A percentile compares a stretch with the other conserved stretches of the same genome.
Evolutionary conservation across 2,329 filamentous ascomycete genomes (phyloP).

Genomic region (Ophiostoma novo-ulmi): DNA sequence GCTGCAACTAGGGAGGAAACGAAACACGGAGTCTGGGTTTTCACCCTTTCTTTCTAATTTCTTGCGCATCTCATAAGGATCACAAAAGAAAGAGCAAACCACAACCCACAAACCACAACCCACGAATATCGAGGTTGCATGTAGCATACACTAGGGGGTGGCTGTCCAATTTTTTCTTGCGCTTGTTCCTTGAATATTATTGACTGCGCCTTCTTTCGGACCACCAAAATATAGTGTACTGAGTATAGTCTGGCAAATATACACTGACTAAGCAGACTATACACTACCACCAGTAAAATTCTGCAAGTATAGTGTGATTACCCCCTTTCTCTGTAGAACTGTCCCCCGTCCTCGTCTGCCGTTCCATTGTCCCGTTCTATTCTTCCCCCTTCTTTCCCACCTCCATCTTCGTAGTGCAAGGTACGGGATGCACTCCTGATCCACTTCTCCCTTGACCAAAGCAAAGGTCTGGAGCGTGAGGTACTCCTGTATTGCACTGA

Average conservation of each 20-base stretch:
- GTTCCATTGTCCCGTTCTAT: not conserved
- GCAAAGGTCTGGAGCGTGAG: not conserved
- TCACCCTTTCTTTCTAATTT: not conserved
- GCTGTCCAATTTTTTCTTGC: conserved; percentile 5
- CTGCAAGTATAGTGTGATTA: conserved; percentile 2
- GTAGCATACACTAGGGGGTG: conserved; percentile 1
- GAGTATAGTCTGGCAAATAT: not conserved
- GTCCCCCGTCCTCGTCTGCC: not conserved
- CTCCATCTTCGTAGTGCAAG: conserved; percentile 27
- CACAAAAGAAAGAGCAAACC: not conserved
- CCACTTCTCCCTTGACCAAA: conserved; percentile 13
- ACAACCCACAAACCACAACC: not conserved
- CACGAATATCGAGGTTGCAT: not conserved
- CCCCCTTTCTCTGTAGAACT: not conserved
- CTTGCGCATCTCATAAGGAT: not conserved
- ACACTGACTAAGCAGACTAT: not conserved
- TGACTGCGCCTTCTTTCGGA: conserved; percentile 6
- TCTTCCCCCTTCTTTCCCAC: conserved; percentile 11
- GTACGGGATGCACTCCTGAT: conserved; percentile 22
- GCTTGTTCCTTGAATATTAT: conserved; percentile 9
- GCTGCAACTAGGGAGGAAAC: not conserved
- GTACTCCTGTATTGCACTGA: not conserved
- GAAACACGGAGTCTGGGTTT: not conserved
- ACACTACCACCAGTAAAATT: not conserved
- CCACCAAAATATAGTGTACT: conserved; percentile 1